Evolutionary conservation across 2,329 filamentous ascomycete genomes (phyloP).

Genomic region (Trichoderma sp.): DNA sequence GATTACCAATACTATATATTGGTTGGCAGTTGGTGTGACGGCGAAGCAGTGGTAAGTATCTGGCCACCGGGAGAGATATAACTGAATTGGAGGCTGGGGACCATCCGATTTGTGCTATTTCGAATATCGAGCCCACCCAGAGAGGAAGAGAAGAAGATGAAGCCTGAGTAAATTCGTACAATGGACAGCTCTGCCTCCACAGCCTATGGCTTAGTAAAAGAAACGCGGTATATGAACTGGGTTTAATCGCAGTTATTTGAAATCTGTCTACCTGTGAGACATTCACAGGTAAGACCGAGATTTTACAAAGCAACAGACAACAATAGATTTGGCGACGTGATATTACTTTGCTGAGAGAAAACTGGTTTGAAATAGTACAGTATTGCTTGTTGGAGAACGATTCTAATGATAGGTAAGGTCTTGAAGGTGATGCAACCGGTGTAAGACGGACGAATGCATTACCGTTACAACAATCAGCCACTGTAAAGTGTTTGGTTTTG

Average conservation of each 20-base stretch:
- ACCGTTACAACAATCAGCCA: neutral
- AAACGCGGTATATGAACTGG: neutral
- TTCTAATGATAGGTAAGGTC: neutral
- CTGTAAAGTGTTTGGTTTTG: neutral
- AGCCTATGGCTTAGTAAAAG: neutral
- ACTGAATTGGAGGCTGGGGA: accelerated
- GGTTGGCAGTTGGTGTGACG: neutral
- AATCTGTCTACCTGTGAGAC: neutral
- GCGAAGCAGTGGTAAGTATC: neutral
- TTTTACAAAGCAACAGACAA: neutral
- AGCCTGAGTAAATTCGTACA: neutral
- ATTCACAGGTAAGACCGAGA: neutral
- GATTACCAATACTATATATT: neutral
- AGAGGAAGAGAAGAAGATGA: neutral
- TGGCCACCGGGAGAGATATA: neutral
- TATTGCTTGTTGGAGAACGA: neutral
- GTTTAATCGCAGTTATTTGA: neutral
- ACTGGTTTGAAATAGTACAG: neutral
- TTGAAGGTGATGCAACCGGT: neutral
- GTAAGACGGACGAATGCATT: neutral
- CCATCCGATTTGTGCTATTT: neutral
- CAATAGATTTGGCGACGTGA: neutral
- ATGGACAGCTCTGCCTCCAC: neutral
- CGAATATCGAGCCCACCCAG: neutral
- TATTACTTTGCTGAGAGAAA: neutral